A percentile compares a stretch with the other conserved stretches of the same genome.
phyloP scores from a whole-genome alignment of 352 stramenopile species.

The Phytopythium ostracodes region DNA sequence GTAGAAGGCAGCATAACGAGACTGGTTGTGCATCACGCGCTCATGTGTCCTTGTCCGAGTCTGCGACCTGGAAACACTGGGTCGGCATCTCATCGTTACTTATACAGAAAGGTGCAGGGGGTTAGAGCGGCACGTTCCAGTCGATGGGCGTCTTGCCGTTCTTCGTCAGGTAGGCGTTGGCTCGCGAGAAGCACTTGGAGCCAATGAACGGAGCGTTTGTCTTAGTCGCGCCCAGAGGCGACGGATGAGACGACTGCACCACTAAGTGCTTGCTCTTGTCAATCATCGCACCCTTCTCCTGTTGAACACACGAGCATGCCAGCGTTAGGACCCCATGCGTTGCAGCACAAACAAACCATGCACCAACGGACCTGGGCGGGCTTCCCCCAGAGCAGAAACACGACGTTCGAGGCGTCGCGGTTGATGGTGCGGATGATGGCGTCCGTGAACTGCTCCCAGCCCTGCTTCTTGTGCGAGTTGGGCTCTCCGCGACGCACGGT shows the following conservation, averaged over 20 bases:
- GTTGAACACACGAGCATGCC: background rate
- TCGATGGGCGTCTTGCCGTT: conserved; percentile 82
- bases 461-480: conserved; percentile 94
- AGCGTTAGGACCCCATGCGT: background rate
- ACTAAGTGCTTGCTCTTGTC: conserved; percentile 79
- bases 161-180: conserved; percentile 73
- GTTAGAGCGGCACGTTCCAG: conserved; percentile 61
- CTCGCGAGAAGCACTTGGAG: conserved; percentile 88
- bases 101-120: background rate
- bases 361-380: conserved; percentile 70
- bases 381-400: conserved; percentile 99
- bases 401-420: conserved; percentile 78
- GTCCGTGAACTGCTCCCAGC: conserved; percentile 98
- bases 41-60: conserved; percentile 16
- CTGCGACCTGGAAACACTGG: background rate
- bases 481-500: conserved; percentile 91
- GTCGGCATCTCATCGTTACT: conserved; percentile 3
- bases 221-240: conserved; percentile 95
- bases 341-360: background rate
- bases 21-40: background rate
- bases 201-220: conserved; percentile 95
- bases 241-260: conserved; percentile 91
- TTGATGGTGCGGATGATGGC: conserved; percentile 88
- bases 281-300: conserved; percentile 72
- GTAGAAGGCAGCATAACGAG: background rate